Percentiles rank a stretch among this genome's conserved stretches.
Conservation (phyloP, 73 alveolate species). For the Tetrahymena borealis region DNA sequence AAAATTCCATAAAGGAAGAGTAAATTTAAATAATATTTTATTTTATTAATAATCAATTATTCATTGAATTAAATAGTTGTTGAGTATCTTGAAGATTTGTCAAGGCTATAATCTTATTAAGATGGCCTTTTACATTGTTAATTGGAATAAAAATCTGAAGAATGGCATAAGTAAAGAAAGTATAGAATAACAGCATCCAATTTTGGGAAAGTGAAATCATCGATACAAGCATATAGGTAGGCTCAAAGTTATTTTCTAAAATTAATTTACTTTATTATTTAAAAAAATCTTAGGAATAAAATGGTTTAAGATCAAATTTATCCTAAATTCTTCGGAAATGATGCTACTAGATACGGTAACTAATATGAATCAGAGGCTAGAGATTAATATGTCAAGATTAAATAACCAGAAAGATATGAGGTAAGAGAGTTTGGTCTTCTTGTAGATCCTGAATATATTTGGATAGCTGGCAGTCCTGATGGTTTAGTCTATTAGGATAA, state of each 20-base stretch:
- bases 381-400: neutral
- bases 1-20: neutral
- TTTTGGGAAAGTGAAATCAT: neutral
- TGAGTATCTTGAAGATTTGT: neutral
- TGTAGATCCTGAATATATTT: neutral
- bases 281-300: neutral
- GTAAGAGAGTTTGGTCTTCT: neutral
- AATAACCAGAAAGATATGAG: neutral
- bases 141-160: neutral
- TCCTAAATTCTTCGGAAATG: neutral
- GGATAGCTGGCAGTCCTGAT: slow-evolving; percentile 2
- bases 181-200: neutral
- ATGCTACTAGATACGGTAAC: neutral
- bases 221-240: neutral
- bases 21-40: neutral
- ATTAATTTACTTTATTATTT: neutral
- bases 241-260: neutral
- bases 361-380: neutral
- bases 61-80: neutral
- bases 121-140: neutral
- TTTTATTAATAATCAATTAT: neutral
- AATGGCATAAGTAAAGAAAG: neutral
- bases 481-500: neutral
- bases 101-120: neutral
- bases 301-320: neutral